Evolutionary conservation across 2,329 filamentous ascomycete genomes (phyloP).

Genomic region (Verticillium nubilum): DNA sequence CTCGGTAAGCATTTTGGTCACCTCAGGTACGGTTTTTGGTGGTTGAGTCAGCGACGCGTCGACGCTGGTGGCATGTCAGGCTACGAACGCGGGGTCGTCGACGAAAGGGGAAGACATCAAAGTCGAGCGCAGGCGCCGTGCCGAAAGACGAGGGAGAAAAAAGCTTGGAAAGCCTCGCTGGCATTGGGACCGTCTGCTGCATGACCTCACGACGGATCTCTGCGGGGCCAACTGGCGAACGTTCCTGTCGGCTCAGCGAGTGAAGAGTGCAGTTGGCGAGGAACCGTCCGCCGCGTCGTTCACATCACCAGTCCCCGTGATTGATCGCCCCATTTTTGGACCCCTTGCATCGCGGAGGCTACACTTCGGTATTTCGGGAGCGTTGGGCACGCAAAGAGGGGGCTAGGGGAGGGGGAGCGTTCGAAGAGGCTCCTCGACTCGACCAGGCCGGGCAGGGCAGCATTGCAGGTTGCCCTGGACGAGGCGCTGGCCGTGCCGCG

Average conservation of each 20-base stretch:
- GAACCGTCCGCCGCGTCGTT: background rate
- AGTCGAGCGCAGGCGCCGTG: background rate
- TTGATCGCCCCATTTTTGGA: background rate
- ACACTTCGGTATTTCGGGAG: background rate
- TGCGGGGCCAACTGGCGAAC: background rate
- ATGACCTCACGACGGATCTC: background rate
- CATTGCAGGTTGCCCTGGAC: background rate
- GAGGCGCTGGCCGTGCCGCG: background rate
- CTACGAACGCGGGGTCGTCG: background rate
- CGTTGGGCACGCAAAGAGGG: background rate
- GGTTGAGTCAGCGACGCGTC: background rate
- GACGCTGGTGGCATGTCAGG: background rate
- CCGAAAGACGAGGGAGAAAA: background rate
- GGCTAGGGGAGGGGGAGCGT: background rate
- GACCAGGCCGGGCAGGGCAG: background rate
- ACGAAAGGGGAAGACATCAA: background rate
- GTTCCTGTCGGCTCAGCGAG: background rate
- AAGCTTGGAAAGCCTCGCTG: background rate
- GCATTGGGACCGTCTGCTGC: background rate
- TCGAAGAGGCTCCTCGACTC: background rate
- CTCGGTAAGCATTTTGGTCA: background rate
- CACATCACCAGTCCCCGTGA: background rate
- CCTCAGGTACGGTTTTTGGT: background rate
- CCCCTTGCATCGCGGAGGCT: background rate
- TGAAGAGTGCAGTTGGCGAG: background rate